Base-by-base conservation (phyloP, 1,139 yeast genomes). In the Lodderomyces jiufengensis region DNA sequence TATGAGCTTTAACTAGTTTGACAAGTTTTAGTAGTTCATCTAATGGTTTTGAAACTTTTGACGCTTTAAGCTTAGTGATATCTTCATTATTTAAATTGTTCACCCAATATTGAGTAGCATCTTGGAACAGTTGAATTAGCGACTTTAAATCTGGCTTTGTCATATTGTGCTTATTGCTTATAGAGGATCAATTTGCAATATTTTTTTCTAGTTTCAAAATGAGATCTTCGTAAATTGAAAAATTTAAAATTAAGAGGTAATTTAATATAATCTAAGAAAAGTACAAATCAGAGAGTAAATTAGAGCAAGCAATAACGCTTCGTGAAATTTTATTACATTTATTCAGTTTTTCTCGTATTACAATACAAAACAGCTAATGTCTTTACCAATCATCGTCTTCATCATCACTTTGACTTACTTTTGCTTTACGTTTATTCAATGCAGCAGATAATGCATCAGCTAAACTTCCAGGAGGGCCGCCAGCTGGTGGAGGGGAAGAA, bases 371-470 rank as follows among this genome's bases (percentile, higher is more conserved):
- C n/a, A n/a, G n/a, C n/a, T n/a, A n/a, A 18, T 18, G 20, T 18
- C 20, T 15, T 29, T 15, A 27, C 39, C 60, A 62, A 18, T 57
- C 61, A 43, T 86, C 95, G 43, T 80, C 85, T 47, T 90, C 97
- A 46, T 84, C 95, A 49, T 87, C 96, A 50, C 90, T 83, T 26
- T 74, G 79, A 1, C 88, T 77, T 8, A 90, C 95, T 55, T 86
- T 87, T 24, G 75, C 78, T 63, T 90, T 90, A 51, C 97, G 74
- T 43, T 79, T 76, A 49, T 72, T 84, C 47, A 90, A 70, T 1
- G 97, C 97, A 20, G 84, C 85, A 3, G 95, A 90, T 37, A 90
- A 66, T 0, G 95, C 95, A 57, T 85, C 95, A 0, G 95, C 95
- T 36, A 88, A 64, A 31, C 76, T 72, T 2, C 75, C 80, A 3